These are phyloP conservation scores for Hirsutella minnesotensis DNA, from an alignment of 2,329 filamentous ascomycete species.

Conservation along the genomic window DNA sequence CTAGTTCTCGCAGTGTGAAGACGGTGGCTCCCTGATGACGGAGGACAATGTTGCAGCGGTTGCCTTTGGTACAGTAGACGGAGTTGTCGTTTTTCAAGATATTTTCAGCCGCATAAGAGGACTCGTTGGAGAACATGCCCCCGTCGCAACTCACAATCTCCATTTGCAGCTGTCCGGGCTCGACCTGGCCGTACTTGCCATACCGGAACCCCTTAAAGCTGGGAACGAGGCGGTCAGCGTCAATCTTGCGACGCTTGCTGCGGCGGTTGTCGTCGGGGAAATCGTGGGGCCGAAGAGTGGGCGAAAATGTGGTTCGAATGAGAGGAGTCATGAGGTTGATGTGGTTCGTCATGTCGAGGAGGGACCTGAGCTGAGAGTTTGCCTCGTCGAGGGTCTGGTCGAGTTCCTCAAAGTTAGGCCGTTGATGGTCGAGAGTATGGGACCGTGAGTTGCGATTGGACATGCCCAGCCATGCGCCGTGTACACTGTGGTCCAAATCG, in stretches of 20 bases:
- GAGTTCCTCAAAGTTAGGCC: constrained; percentile 22
- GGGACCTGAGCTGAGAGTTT: constrained; percentile 29
- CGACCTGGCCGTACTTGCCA: constrained; percentile 77
- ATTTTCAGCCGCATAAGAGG: constrained; percentile 61
- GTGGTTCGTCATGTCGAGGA: constrained; percentile 27
- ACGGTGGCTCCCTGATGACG: constrained; percentile 68
- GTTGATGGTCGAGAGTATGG: constrained; percentile 12
- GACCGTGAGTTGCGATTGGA: constrained; percentile 13
- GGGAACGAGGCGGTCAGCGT: constrained; percentile 43
- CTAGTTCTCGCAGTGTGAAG: constrained; percentile 73
- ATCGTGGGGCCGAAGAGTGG: constrained; percentile 23
- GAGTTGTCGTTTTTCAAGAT: constrained; percentile 71
- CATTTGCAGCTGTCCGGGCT: constrained; percentile 71
- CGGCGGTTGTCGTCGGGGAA: constrained; percentile 37
- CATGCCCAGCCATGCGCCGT: constrained; percentile 14
- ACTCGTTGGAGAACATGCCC: constrained; percentile 54
- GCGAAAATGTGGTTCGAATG: constrained; percentile 20
- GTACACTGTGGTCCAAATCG: constrained; percentile 15
- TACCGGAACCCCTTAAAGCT: constrained; percentile 57
- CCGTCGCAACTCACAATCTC: constrained; percentile 85
- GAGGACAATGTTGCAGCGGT: constrained; percentile 76
- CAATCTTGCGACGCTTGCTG: constrained; percentile 59
- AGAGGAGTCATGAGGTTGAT: constrained; percentile 15
- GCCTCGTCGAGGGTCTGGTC: constrained; percentile 28
- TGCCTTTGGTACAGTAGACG: constrained; percentile 85